A percentile compares a stretch with the other conserved stretches of the same genome.
Conservation (phyloP, 2,329 filamentous ascomycete species). For the Fusarium miscanthi region DNA sequence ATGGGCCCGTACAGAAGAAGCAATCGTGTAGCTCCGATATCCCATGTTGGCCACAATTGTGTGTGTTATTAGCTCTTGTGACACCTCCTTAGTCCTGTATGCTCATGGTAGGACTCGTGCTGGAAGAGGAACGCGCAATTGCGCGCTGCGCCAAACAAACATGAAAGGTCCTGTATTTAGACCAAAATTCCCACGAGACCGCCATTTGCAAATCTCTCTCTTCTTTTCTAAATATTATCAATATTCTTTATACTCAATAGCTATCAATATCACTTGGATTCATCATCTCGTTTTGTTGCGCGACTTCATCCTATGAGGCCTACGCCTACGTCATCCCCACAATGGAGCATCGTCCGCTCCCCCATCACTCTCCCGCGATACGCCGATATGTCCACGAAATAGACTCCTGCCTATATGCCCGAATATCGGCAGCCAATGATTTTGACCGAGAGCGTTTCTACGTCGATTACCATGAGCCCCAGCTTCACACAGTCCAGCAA, state of each 20-base stretch:
- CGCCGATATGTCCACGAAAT: too few species aligned
- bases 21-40: background rate
- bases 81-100: background rate
- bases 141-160: background rate
- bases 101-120: background rate
- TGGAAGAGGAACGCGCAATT: background rate
- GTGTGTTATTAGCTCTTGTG: background rate
- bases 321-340: background rate
- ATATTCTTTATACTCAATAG: background rate
- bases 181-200: rapidly evolving
- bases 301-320: too few species aligned
- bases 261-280: rapidly evolving
- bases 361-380: rapidly evolving
- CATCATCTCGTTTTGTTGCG: rapidly evolving
- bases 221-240: background rate
- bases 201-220: background rate
- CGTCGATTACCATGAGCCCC: too few species aligned
- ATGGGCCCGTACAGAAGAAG: too few species aligned
- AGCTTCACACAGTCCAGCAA: too few species aligned
- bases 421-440: too few species aligned
- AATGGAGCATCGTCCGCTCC: background rate
- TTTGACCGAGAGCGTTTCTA: too few species aligned
- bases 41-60: background rate
- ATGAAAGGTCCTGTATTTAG: background rate
- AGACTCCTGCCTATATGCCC: too few species aligned